Conservation (phyloP, 495 filamentous ascomycete genomes). For the Penicillium cosmopolitanum region DNA sequence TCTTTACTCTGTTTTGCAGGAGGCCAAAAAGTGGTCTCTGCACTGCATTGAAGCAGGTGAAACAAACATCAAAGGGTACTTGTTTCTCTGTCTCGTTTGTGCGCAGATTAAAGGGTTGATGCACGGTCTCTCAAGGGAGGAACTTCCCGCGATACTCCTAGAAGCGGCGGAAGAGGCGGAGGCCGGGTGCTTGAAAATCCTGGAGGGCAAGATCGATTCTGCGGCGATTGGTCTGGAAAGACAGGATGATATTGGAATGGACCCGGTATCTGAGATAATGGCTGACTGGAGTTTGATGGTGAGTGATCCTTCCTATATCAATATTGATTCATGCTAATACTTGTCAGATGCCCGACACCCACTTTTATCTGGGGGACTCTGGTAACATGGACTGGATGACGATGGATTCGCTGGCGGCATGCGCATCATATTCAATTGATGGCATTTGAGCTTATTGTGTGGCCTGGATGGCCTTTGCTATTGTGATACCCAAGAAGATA, state of each 20-base stretch:
- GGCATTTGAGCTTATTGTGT: too few relatives aligned
- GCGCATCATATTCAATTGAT: neutral
- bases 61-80: conserved; percentile 60
- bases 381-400: conserved; percentile 2
- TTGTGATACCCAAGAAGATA: too few relatives aligned
- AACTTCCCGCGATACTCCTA: conserved; percentile 34
- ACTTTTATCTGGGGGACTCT: conserved; percentile 15
- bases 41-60: conserved; percentile 51
- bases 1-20: conserved; percentile 48
- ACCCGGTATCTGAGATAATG: neutral
- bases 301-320: neutral
- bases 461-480: too few relatives aligned
- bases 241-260: conserved; percentile 9
- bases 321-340: neutral
- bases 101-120: conserved; percentile 50
- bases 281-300: conserved; percentile 32
- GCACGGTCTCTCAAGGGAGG: conserved; percentile 35
- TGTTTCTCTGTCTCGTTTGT: conserved; percentile 44
- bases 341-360: conserved; percentile 11
- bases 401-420: conserved; percentile 2
- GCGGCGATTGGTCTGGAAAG: neutral
- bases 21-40: conserved; percentile 49
- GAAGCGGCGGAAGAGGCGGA: conserved; percentile 42
- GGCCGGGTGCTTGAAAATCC: conserved; percentile 35
- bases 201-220: conserved; percentile 27